Base-by-base conservation (phyloP, 2,329 filamentous ascomycete species). In the Pseudogymnoascus sp. region DNA sequence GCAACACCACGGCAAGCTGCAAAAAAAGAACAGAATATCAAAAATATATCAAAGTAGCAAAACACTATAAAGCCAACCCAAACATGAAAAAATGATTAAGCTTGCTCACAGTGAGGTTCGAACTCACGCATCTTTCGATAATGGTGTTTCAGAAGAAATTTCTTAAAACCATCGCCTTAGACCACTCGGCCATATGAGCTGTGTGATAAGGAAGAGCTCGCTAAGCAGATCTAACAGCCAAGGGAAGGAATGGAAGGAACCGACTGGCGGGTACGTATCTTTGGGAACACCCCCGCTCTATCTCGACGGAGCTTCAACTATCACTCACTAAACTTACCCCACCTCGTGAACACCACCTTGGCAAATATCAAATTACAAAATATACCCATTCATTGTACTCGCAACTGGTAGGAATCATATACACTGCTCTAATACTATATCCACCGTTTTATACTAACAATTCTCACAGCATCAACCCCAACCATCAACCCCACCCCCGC, bases 71-170 rank as follows among this genome's bases (percentile, higher is more conserved):
- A 61, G 41, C 47, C 41, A 63, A 64, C 63, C 28, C 61, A 54
- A 58, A 32, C n/a, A 25, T 59, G 57, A 60, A 64, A 64, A 61
- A 60, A 41, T 39, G 8, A 14, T 60, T 41, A 9, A 7, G 1
- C 14, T 30, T 70, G 63, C 50, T 63, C 39, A 63, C 66, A 65
- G 65, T 66, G 69, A 62, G 68, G 68, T 70, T 70, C 69, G 68
- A 70, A 70, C 69, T 62, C 67, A 65, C 65, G 68, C 67, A 66
- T 67, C 67, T 70, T 64, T 65, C 68, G 67, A 68, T 65, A 70
- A 67, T 69, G 68, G 68, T 70, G 68, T 50, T 54, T 18, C 30
- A 35, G 28, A 50, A 35, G 22, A 47, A 54, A 34, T 58, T 43
- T 57, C 57, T 62, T 62, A 61, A 60, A 47, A 47, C 57, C 61